phyloP scores from a whole-genome alignment of 2,329 filamentous ascomycete species.

The Alternaria angustiovoidea region DNA sequence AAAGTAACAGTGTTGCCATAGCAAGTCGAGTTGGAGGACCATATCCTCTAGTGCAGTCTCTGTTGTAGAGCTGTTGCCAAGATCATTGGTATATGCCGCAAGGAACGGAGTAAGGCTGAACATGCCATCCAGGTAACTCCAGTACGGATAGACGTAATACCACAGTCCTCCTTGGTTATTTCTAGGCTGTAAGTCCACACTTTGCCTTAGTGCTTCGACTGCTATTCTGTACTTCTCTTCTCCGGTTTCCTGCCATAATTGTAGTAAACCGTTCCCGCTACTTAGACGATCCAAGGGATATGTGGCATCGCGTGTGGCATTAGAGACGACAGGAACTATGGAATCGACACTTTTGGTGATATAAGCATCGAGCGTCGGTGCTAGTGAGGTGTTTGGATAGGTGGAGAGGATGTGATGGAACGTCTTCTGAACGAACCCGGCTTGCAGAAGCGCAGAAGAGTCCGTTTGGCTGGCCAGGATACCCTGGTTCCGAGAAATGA shows the following conservation, averaged over 20 bases:
- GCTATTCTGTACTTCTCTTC: slow-evolving; percentile 23
- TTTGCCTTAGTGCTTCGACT: slow-evolving; percentile 27
- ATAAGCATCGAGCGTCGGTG: slow-evolving; percentile 10
- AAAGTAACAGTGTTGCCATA: slow-evolving; percentile 54
- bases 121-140: slow-evolving; percentile 64
- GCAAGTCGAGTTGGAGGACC: slow-evolving; percentile 43
- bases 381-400: background rate
- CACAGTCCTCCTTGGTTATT: slow-evolving; percentile 44
- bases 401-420: slow-evolving; percentile 29
- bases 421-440: slow-evolving; percentile 47
- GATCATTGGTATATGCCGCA: slow-evolving; percentile 30
- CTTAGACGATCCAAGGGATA: slow-evolving; percentile 44
- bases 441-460: slow-evolving; percentile 36
- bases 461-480: slow-evolving; percentile 31
- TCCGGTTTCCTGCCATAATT: slow-evolving; percentile 20
- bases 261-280: slow-evolving; percentile 37
- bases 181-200: slow-evolving; percentile 37
- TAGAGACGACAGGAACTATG: slow-evolving; percentile 15
- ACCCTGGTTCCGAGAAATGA: slow-evolving; percentile 44
- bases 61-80: background rate
- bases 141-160: slow-evolving; percentile 58
- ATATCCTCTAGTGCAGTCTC: slow-evolving; percentile 23
- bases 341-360: background rate
- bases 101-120: slow-evolving; percentile 59
- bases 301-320: slow-evolving; percentile 26